phyloP scores from a whole-genome alignment of 1,139 yeast genomes.

The Debaryomyces psychrophilus region DNA sequence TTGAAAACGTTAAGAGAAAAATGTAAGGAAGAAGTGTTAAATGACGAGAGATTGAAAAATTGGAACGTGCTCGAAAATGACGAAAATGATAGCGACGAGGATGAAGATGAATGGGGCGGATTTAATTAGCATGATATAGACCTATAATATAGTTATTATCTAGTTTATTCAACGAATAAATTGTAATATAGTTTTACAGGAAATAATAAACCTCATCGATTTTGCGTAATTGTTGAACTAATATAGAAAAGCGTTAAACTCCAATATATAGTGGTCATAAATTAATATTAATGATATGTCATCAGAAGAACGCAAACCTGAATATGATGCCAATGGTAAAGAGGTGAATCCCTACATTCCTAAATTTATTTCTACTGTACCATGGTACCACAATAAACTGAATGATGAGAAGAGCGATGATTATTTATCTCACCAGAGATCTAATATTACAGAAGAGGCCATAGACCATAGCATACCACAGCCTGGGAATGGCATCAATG shows the following conservation, averaged over 20 bases:
- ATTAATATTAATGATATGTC: constrained; percentile 1
- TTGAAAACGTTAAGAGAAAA: constrained; percentile 69
- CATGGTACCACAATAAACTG: constrained; percentile 31
- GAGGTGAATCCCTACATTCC: constrained; percentile 29
- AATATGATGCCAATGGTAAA: constrained; percentile 10
- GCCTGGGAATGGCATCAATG: constrained; percentile 39
- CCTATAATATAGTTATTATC: constrained; percentile 4
- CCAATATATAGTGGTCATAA: not conserved
- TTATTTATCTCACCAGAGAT: constrained; percentile 28
- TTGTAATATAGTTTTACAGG: constrained; percentile 6
- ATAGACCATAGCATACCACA: constrained; percentile 35
- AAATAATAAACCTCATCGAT: not conserved
- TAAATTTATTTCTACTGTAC: constrained; percentile 33
- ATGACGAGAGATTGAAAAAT: constrained; percentile 60
- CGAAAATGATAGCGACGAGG: constrained; percentile 25
- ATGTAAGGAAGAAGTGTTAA: constrained; percentile 65
- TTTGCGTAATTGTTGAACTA: not conserved
- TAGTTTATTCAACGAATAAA: not conserved
- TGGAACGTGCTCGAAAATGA: constrained; percentile 61
- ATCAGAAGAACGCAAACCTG: constrained; percentile 3
- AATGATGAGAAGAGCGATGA: constrained; percentile 19
- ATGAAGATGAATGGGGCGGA: constrained; percentile 34
- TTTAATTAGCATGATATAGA: constrained; percentile 19
- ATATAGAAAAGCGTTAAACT: not conserved
- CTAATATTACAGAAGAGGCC: constrained; percentile 18